Conservation (phyloP, 1,284 basidiomycete genomes). For the Ganoderma meredithae region DNA sequence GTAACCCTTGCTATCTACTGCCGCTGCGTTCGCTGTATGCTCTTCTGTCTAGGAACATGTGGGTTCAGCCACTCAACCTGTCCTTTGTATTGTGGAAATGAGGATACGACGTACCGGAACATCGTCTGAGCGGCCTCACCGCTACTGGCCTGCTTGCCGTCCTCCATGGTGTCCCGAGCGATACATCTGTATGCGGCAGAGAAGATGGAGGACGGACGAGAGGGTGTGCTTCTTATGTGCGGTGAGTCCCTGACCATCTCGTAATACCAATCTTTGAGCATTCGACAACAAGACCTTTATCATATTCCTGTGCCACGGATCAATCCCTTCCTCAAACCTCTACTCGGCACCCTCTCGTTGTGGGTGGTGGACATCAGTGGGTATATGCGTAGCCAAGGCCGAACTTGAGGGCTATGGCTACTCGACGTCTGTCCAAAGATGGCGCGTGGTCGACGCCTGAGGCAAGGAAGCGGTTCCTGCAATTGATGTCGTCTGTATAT, state of each 20-base stretch:
- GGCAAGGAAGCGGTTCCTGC: background rate
- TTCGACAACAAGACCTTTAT: constrained; percentile 7
- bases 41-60: background rate
- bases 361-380: background rate
- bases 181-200: background rate
- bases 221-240: background rate
- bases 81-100: background rate
- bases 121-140: background rate
- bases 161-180: background rate
- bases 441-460: background rate
- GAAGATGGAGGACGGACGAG: background rate
- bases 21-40: background rate
- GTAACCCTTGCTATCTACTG: background rate
- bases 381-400: background rate
- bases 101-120: constrained; percentile 8
- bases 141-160: background rate
- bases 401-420: background rate
- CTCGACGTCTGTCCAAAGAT: background rate
- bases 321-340: background rate
- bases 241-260: constrained; percentile 3
- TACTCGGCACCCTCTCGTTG: background rate
- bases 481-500: background rate
- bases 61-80: background rate
- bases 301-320: constrained; percentile 7
- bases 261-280: background rate